Evolutionary conservation across 139 green algal species (phyloP), one percentile per base, ranked within the genome.

Genomic region (Chlorella sorokiniana): DNA sequence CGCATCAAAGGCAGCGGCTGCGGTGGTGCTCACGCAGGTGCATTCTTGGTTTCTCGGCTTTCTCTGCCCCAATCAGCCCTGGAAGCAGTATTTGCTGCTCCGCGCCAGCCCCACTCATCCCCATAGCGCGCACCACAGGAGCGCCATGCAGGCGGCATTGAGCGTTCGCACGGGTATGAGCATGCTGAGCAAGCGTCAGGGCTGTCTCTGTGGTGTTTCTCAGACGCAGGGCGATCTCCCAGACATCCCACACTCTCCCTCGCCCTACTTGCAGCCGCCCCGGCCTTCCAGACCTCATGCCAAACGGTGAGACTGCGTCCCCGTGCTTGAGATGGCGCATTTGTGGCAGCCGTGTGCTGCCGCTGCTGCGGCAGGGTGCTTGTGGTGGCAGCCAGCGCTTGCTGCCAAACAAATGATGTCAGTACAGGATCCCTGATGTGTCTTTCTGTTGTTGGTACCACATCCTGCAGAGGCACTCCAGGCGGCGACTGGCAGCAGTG

Each of bases 381-480:
- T n/a, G n/a, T n/a, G n/a, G n/a, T n/a, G n/a, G n/a, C n/a, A n/a
- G n/a, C n/a, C n/a, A n/a, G n/a, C n/a, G n/a, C n/a, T n/a, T n/a
- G n/a, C n/a, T n/a, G n/a, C n/a, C n/a, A n/a, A n/a, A n/a, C n/a
- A n/a, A n/a, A n/a, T n/a, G n/a, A n/a, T n/a, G 56, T 22, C 56
- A 16, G 16, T 65, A 10, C 6, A 29, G 56, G 18, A 29, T 22
- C 18, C 18, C 56, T 65, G 56, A 16, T 29, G 56, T 65, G 56
- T 56, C 48, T 16, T 56, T 59, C 16, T 59, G 48, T 16, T 59
- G 48, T 35, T 38, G 33, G 1, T 59, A 3, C 9, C 31, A 9
- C 33, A 31, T 27, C 33, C 71, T 70, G 75, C 75, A 81, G 75
- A 45, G 73, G 61, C 74, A 41, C 38, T 7, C 44, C 10, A 59